Percentiles rank a stretch among this genome's conserved stretches.
phyloP scores from a whole-genome alignment of 768 basidiomycete species.

The Leucosporidium yakuticum region DNA sequence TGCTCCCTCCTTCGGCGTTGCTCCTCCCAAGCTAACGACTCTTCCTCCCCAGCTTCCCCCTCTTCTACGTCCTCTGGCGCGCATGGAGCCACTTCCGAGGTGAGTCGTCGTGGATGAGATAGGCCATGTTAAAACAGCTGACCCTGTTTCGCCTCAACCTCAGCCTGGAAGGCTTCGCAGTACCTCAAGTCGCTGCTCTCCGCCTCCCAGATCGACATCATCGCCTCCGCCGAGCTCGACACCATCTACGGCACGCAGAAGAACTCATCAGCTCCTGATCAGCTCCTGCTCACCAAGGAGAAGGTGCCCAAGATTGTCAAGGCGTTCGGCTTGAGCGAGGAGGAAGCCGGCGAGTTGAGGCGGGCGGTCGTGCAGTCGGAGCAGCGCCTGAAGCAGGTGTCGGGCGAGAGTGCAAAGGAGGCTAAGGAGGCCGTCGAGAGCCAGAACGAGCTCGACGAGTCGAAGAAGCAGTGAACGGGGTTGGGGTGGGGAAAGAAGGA shows the following conservation, averaged over 20 bases:
- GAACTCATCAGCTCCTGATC: slow-evolving; percentile 1
- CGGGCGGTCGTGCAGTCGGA: slow-evolving; percentile 44
- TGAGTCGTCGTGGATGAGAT: neutral
- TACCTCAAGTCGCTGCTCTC: slow-evolving; percentile 42
- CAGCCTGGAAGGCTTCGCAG: slow-evolving; percentile 41
- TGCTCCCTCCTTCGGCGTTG: neutral
- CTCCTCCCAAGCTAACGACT: neutral
- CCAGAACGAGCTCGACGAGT: neutral
- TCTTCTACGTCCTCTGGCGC: slow-evolving; percentile 46
- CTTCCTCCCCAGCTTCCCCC: slow-evolving; percentile 28
- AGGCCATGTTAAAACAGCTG: neutral
- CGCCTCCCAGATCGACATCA: slow-evolving; percentile 35
- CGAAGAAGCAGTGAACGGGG: slow-evolving; percentile 7
- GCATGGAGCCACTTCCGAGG: slow-evolving; percentile 40
- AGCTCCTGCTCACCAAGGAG: slow-evolving; percentile 34
- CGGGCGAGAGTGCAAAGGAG: too few species aligned
- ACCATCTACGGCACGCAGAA: slow-evolving; percentile 33
- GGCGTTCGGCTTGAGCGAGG: slow-evolving; percentile 38
- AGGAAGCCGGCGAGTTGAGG: slow-evolving; percentile 43
- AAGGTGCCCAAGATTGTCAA: slow-evolving; percentile 37
- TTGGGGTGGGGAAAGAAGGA: neutral
- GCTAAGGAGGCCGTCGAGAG: neutral
- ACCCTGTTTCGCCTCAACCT: too few species aligned
- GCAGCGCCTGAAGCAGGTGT: slow-evolving; percentile 35
- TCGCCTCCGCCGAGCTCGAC: slow-evolving; percentile 34